These are phyloP conservation scores for Chlorophyllum brunneum DNA, from an alignment of 768 basidiomycete species.

Conservation along the genomic window DNA sequence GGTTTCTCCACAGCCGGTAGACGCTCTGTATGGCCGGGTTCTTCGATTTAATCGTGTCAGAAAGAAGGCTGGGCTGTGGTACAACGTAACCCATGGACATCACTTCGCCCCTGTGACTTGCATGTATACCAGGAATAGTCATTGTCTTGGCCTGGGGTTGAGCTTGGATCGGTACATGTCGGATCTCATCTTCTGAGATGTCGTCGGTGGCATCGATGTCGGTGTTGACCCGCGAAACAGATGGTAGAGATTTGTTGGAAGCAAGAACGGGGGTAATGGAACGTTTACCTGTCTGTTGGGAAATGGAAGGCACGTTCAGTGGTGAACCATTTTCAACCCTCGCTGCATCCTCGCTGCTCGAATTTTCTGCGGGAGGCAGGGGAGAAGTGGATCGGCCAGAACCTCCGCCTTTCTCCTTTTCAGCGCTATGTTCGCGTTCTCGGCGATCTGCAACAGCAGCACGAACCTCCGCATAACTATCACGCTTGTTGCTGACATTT, in stretches of 20 bases:
- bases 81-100: conserved; percentile 82
- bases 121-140: conserved; percentile 87
- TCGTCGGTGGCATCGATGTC: conserved; percentile 29
- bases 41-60: conserved; percentile 32
- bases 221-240: conserved; percentile 31
- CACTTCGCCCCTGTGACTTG: conserved; percentile 77
- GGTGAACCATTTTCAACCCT: conserved; percentile 14
- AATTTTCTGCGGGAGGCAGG: conserved; percentile 1
- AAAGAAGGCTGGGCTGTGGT: conserved; percentile 30
- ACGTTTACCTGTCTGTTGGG: conserved; percentile 14
- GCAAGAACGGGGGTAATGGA: conserved; percentile 17
- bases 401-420: conserved; percentile 14
- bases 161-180: conserved; percentile 55
- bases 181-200: conserved; percentile 19
- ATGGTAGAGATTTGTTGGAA: conserved; percentile 28
- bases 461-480: conserved; percentile 70
- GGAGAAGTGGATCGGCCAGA: conserved; percentile 15
- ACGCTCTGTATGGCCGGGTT: conserved; percentile 61
- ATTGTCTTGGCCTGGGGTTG: conserved; percentile 80
- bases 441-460: conserved; percentile 71
- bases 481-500: conserved; percentile 26
- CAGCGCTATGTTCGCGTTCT: conserved; percentile 28
- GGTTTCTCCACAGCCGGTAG: conserved; percentile 73
- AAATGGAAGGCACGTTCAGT: conserved; percentile 12
- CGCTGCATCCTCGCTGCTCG: conserved; percentile 12